A percentile compares a stretch with the other conserved stretches of the same genome.
phyloP scores from a whole-genome alignment of 2,329 filamentous ascomycete genomes.

The Diaporthe citrichinensis region DNA sequence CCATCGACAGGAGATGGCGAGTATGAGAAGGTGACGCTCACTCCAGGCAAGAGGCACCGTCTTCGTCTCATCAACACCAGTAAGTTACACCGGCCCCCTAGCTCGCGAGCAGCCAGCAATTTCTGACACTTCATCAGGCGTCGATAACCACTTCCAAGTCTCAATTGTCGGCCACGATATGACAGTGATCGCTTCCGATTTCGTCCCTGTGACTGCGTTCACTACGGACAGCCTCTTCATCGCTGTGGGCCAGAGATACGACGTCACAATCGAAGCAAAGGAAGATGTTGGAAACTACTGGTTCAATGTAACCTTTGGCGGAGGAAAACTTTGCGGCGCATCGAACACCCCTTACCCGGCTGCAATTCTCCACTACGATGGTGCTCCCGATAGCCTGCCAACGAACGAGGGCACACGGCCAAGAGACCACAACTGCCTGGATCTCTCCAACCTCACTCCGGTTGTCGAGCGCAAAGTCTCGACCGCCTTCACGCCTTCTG shows the following conservation, averaged over 20 bases:
- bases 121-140: conserved; percentile 19
- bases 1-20: conserved; percentile 48
- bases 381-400: conserved; percentile 50
- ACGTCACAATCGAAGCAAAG: conserved; percentile 62
- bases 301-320: conserved; percentile 54
- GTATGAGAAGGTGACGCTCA: conserved; percentile 54
- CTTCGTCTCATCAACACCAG: conserved; percentile 65
- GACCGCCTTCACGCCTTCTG: conserved; percentile 47
- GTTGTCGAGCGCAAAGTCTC: conserved; percentile 48
- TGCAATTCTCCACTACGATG: conserved; percentile 56
- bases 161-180: conserved; percentile 64
- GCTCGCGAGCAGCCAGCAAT: neutral
- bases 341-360: conserved; percentile 52
- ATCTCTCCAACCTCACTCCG: conserved; percentile 57
- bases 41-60: conserved; percentile 61
- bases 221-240: conserved; percentile 64
- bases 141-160: conserved; percentile 47
- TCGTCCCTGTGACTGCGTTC: conserved; percentile 65
- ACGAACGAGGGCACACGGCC: conserved; percentile 48
- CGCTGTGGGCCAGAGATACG: conserved; percentile 62
- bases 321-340: conserved; percentile 49
- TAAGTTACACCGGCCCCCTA: neutral
- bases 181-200: conserved; percentile 66
- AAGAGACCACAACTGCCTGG: conserved; percentile 38
- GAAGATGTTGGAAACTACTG: conserved; percentile 54